Evolutionary conservation across 495 filamentous ascomycete genomes (phyloP), one percentile per base, ranked within the genome.

Genomic region (Barbatosphaeria neglecta): DNA sequence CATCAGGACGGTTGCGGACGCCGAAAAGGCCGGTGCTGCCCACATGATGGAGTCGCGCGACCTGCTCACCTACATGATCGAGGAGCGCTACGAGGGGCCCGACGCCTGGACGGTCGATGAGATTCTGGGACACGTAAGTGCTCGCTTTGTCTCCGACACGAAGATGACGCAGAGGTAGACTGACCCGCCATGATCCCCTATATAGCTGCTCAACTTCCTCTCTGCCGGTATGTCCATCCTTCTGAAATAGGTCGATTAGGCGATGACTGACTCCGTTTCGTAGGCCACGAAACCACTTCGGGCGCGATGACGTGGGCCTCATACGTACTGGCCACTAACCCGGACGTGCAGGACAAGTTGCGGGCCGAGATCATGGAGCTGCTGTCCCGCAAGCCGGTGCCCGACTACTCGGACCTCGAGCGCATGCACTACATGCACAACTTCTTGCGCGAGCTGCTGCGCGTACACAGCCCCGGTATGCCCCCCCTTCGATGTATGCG

Each of bases 401-500:
- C 47, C 15, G 37, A 33, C 10, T 50, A 51, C 22, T 22, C 33
- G 3, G 51, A 56, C 7, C 50, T 61, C 25, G 58, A 61, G 22
- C n/a, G 25, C 15, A 47, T 59, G 15, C 44, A 35, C 22, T 56
- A 56, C 43, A 45, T 59, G 11, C 51, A 57, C 47, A 58, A 59
- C 17, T 61, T 69, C 44, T 48, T 51, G 16, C 43, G 42, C 6
- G 66, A 70, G 39, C 49, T 65, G 11, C 37, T 65, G 6, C 51
- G 67, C 7, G 31, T 60, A 0, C 50, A 53, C 46, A 27, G 35
- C 18, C 52, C 52, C 6, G 24, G 50, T 48, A 13, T 0, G 45
- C 17, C 17, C 22, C 15, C 13, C 10, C 16, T 23, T 10, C n/a
- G 6, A 9, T 25, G 35, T 22, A 6, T 31, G 0, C 6, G 16